A percentile compares a stretch with the other conserved stretches of the same genome.
phyloP scores from a whole-genome alignment of 1,284 basidiomycete genomes.

The Prillingera fragicola region DNA sequence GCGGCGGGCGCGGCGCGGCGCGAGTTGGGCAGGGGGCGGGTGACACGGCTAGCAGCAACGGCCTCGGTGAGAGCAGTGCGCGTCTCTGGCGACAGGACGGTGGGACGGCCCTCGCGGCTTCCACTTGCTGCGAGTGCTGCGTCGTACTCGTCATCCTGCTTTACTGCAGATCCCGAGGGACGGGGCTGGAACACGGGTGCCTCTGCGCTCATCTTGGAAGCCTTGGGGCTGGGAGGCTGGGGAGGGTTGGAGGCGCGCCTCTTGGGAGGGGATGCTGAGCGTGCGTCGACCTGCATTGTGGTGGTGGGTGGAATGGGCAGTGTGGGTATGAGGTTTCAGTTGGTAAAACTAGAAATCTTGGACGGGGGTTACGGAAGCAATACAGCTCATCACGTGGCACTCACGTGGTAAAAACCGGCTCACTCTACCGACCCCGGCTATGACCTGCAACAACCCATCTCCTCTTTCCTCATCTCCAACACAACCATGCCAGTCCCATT shows the following conservation, averaged over 20 bases:
- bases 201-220: slow-evolving; percentile 40
- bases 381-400: too few species aligned
- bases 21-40: slow-evolving; percentile 37
- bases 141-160: slow-evolving; percentile 7
- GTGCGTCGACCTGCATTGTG: too few species aligned
- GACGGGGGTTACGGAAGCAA: too few species aligned
- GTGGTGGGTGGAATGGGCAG: neutral
- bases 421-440: too few species aligned
- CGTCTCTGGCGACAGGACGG: slow-evolving; percentile 12
- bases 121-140: slow-evolving; percentile 15
- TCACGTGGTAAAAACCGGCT: too few species aligned
- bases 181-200: slow-evolving; percentile 40
- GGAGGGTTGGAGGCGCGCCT: slow-evolving; percentile 27
- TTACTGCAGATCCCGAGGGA: neutral
- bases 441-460: too few species aligned
- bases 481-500: neutral
- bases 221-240: slow-evolving; percentile 22
- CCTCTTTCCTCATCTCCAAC: too few species aligned
- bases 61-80: slow-evolving; percentile 20
- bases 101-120: slow-evolving; percentile 6
- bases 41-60: slow-evolving; percentile 30
- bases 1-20: slow-evolving; percentile 25
- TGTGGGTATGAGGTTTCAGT: too few species aligned
- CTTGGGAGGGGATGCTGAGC: slow-evolving; percentile 23
- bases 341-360: too few species aligned